These are phyloP conservation scores for Parasarocladium wereldwijsianum DNA, from an alignment of 2,329 filamentous ascomycete genomes.

Conservation along the genomic window DNA sequence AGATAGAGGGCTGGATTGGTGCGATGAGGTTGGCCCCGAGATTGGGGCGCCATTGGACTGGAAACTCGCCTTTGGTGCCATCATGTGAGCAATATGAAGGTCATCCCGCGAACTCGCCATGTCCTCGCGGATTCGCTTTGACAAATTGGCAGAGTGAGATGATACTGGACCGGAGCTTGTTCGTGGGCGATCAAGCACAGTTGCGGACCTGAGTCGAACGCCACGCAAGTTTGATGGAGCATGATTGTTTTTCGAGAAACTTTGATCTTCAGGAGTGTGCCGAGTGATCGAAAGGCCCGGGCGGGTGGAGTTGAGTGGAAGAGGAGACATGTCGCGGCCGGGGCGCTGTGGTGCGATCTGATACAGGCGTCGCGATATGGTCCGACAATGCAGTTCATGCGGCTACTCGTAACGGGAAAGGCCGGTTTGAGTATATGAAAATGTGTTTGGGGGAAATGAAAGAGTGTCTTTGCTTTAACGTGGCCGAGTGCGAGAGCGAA, in stretches of 20 bases:
- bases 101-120: constrained; percentile 25
- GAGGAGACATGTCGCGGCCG: constrained; percentile 1
- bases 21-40: constrained; percentile 26
- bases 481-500: too few relatives aligned
- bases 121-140: too few relatives aligned
- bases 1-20: constrained; percentile 23
- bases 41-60: constrained; percentile 25
- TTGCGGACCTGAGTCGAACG: not conserved
- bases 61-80: constrained; percentile 16
- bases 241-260: not conserved
- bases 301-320: constrained; percentile 2
- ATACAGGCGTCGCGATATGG: too few relatives aligned
- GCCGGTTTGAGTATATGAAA: too few relatives aligned
- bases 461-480: too few relatives aligned
- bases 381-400: too few relatives aligned
- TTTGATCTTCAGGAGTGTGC: constrained; percentile 1
- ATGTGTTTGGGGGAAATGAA: too few relatives aligned
- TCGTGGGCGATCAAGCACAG: constrained; percentile 2
- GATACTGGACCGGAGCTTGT: constrained; percentile 3
- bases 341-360: constrained; percentile 4
- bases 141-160: too few relatives aligned
- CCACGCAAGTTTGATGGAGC: not conserved
- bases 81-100: constrained; percentile 16
- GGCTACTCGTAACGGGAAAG: too few relatives aligned
- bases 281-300: constrained; percentile 1